Conservation (phyloP, 148 eudicot genomes). For the Simmondsia chinensis region DNA sequence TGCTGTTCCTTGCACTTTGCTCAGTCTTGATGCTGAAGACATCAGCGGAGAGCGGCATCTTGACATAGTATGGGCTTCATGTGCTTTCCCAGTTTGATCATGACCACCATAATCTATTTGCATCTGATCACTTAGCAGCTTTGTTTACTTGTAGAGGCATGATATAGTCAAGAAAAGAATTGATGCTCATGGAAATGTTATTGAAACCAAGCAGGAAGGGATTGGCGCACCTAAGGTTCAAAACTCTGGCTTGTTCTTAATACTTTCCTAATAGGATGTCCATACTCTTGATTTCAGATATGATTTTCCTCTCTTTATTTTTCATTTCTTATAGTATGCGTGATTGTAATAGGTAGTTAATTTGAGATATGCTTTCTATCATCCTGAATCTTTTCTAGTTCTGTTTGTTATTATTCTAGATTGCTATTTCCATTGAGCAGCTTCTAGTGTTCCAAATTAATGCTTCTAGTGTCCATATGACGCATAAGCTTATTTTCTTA, state of each 20-base stretch:
- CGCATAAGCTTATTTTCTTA: too few relatives aligned
- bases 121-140: neutral
- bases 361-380: too few relatives aligned
- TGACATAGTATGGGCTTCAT: constrained; percentile 60
- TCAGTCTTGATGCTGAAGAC: constrained; percentile 90
- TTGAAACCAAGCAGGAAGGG: constrained; percentile 51
- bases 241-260: constrained; percentile 1
- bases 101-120: neutral
- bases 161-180: constrained; percentile 85
- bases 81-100: neutral
- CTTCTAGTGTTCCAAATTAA: too few relatives aligned
- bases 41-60: constrained; percentile 95
- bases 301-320: too few relatives aligned
- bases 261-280: neutral
- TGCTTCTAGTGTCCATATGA: too few relatives aligned
- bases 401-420: neutral
- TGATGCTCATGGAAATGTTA: constrained; percentile 57
- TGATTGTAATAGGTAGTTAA: too few relatives aligned
- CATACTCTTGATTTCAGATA: too few relatives aligned
- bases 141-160: constrained; percentile 55
- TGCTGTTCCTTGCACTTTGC: constrained; percentile 63
- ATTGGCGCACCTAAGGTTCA: constrained; percentile 89
- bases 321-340: too few relatives aligned
- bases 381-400: too few relatives aligned
- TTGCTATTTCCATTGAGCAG: neutral